Evolutionary conservation across 2,329 filamentous ascomycete genomes (phyloP).

Genomic region (Escovopsis weberi): DNA sequence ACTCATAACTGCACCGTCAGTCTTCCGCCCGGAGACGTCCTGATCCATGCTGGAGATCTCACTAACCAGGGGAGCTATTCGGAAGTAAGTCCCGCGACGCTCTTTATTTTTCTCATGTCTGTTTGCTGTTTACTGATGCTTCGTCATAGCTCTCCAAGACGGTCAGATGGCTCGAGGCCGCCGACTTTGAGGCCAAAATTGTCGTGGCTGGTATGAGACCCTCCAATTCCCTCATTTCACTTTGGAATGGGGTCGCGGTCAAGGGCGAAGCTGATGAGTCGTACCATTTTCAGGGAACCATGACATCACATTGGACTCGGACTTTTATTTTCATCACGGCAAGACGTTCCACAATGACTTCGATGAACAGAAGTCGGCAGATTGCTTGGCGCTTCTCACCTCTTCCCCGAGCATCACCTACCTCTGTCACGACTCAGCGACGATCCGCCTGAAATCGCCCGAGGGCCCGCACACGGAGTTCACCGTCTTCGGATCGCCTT

Average conservation of each 20-base stretch:
- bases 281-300: constrained; percentile 46
- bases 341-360: constrained; percentile 41
- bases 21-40: constrained; percentile 56
- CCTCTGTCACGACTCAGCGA: constrained; percentile 42
- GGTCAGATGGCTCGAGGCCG: constrained; percentile 51
- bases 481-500: constrained; percentile 58
- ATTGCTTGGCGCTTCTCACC: constrained; percentile 40
- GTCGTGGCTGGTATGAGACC: constrained; percentile 45
- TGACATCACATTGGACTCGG: constrained; percentile 54
- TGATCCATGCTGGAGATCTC: constrained; percentile 64
- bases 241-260: not conserved
- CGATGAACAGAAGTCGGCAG: constrained; percentile 8
- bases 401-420: constrained; percentile 46
- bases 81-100: constrained; percentile 24
- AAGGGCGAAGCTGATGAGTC: not conserved
- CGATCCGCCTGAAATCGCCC: constrained; percentile 37
- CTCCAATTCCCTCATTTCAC: not conserved
- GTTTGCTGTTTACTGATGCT: not conserved
- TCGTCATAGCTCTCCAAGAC: constrained; percentile 36
- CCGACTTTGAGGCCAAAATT: constrained; percentile 56
- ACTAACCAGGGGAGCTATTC: constrained; percentile 54
- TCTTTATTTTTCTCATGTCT: not conserved
- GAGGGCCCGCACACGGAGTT: constrained; percentile 44
- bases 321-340: constrained; percentile 42
- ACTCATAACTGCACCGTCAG: constrained; percentile 55